A percentile compares a stretch with the other conserved stretches of the same genome.
Evolutionary conservation across 768 basidiomycete species (phyloP).

Genomic region (Phylloporus scabripes): DNA sequence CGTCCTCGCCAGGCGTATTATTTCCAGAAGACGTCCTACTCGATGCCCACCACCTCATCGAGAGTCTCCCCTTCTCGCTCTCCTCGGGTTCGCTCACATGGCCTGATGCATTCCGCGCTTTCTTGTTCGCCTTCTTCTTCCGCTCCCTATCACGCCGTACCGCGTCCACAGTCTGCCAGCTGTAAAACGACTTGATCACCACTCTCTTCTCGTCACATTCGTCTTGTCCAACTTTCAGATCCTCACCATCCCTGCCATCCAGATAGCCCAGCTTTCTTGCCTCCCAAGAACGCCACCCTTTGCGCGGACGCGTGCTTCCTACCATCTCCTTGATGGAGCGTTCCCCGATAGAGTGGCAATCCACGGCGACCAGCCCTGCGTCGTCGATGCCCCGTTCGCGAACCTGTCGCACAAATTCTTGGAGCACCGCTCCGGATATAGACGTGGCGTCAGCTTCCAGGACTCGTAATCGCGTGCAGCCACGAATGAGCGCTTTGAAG

Average conservation of each 20-base stretch:
- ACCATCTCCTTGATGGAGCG: conserved; percentile 56
- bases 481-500: conserved; percentile 55
- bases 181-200: conserved; percentile 79
- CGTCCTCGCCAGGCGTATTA: conserved; percentile 43
- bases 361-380: conserved; percentile 62
- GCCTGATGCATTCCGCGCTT: conserved; percentile 35
- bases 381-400: conserved; percentile 43
- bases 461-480: conserved; percentile 54
- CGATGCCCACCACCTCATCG: conserved; percentile 35
- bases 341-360: conserved; percentile 70
- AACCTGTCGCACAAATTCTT: conserved; percentile 58
- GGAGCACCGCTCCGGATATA: conserved; percentile 54
- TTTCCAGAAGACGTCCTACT: conserved; percentile 45
- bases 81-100: conserved; percentile 29
- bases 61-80: conserved; percentile 19
- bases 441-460: conserved; percentile 80
- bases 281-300: conserved; percentile 71
- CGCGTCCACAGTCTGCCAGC: conserved; percentile 81
- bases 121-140: conserved; percentile 49
- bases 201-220: conserved; percentile 73
- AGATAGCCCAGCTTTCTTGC: conserved; percentile 65
- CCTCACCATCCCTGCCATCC: conserved; percentile 64
- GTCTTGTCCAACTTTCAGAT: conserved; percentile 65
- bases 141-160: conserved; percentile 60
- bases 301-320: conserved; percentile 54